Conservation (phyloP, 2,329 filamentous ascomycete genomes). For the Leptodontidium sp. region DNA sequence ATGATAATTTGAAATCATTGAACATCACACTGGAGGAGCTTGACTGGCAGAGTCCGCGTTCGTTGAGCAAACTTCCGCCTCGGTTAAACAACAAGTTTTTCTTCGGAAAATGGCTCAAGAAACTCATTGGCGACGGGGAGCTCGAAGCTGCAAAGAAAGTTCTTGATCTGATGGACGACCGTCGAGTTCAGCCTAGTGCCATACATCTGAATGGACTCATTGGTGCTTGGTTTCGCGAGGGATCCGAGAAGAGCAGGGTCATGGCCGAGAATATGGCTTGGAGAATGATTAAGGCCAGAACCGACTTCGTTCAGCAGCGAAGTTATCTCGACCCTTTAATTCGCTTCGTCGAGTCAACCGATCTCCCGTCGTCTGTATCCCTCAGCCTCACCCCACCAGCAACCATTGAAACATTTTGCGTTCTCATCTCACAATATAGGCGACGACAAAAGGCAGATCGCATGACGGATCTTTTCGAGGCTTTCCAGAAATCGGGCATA, state of each 20-base stretch:
- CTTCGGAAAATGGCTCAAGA: slow-evolving; percentile 88
- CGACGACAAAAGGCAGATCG: slow-evolving; percentile 64
- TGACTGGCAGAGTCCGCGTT: slow-evolving; percentile 42
- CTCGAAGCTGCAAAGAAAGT: slow-evolving; percentile 76
- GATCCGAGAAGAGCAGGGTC: slow-evolving; percentile 59
- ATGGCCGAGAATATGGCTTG: slow-evolving; percentile 75
- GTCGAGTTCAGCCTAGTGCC: slow-evolving; percentile 71
- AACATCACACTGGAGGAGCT: slow-evolving; percentile 46
- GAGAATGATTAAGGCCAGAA: slow-evolving; percentile 77
- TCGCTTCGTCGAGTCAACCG: slow-evolving; percentile 17
- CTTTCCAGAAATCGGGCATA: slow-evolving; percentile 70
- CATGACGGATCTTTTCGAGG: slow-evolving; percentile 67
- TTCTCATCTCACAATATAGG: slow-evolving; percentile 77
- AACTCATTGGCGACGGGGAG: slow-evolving; percentile 77
- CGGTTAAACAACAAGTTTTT: slow-evolving; percentile 77
- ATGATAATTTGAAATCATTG: slow-evolving; percentile 31
- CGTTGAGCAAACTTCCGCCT: slow-evolving; percentile 59
- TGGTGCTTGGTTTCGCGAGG: slow-evolving; percentile 76
- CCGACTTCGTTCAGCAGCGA: slow-evolving; percentile 65
- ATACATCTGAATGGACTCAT: slow-evolving; percentile 86
- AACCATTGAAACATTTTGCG: slow-evolving; percentile 79
- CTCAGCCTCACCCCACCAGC: slow-evolving; percentile 62
- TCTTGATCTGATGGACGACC: slow-evolving; percentile 76
- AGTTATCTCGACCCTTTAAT: slow-evolving; percentile 4
- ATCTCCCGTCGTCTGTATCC: slow-evolving; percentile 44